Conservation (phyloP, 805 yeast genomes). For the Candida gorgasii region DNA sequence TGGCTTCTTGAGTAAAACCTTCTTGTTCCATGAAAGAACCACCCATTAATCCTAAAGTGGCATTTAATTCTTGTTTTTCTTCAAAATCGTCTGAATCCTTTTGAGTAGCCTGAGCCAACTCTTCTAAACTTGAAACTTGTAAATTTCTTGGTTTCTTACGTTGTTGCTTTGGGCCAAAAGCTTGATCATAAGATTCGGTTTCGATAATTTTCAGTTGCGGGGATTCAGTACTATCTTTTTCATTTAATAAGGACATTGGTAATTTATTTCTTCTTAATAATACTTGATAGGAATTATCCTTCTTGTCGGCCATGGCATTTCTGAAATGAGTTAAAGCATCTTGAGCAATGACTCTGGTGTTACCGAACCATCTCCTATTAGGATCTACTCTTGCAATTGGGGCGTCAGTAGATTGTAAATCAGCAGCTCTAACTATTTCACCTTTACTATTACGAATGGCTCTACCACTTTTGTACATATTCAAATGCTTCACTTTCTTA, state of each 20-base stretch:
- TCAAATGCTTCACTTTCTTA: conserved; percentile 82
- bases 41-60: conserved; percentile 82
- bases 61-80: conserved; percentile 74
- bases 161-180: conserved; percentile 95
- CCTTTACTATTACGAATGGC: conserved; percentile 87
- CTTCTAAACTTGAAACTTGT: conserved; percentile 76
- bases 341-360: conserved; percentile 95
- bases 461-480: conserved; percentile 91
- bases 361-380: conserved; percentile 96
- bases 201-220: conserved; percentile 83
- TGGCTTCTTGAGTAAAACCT: conserved; percentile 87
- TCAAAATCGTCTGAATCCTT: conserved; percentile 59
- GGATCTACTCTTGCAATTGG: conserved; percentile 96
- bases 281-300: conserved; percentile 81
- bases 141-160: conserved; percentile 82
- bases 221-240: conserved; percentile 71
- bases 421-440: conserved; percentile 84
- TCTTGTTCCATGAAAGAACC: conserved; percentile 59
- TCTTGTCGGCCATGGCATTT: conserved; percentile 86
- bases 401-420: conserved; percentile 79
- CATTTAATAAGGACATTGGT: conserved; percentile 94
- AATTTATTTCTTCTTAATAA: conserved; percentile 83
- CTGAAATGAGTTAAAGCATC: conserved; percentile 94
- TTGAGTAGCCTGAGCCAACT: conserved; percentile 61
- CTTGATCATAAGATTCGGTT: conserved; percentile 75